Base-by-base conservation (phyloP, 179 eudicot species). In the Drosera spatulata region DNA sequence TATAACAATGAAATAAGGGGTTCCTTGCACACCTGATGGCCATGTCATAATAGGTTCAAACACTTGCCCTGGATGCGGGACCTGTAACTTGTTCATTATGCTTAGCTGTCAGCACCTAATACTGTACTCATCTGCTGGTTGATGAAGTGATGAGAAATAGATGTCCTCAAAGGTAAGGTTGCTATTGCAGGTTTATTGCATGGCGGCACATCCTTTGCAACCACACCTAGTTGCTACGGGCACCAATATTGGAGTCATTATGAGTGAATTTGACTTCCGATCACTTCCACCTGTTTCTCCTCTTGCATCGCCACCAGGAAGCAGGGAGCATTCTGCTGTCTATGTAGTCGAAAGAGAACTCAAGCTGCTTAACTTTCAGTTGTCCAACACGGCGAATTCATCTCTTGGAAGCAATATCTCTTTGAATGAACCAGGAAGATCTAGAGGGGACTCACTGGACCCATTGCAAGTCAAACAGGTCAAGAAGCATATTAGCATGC, bases 221-320 rank as follows among this genome's bases (percentile, higher is more conserved):
- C 97, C 97, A 43, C 99, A 89, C 73, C 85, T 93, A 74, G 99
- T 89, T 72, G 97, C 99, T 63, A 85, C 95, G 59, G 99, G 99
- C 65, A 86, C 95, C 60, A 89, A 89, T 73, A 73, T 86, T 64
- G 96, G 99, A 63, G 67, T 86, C 57, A 85, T 89, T 65, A 75
- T 93, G 69, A 79, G 94, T 42, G 99, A 93, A 72, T 86, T 93
- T 76, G 99, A 93, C 81, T 70, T 88, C 41, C 88, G 78, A 66
- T 85, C 99, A 64, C 96, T 93, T 65, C 99, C 97, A 59, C 81
- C 99, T 65, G 80, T 86, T 49, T 88, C 82, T 64, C 85, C 95
- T 44, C 67, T 93, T 53, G 95, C 88, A 38, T 82, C 97, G 63
- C 77, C 87, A 51, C 78, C 88, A 13, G 99, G 77, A 74, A 81